A percentile compares a stretch with the other conserved stretches of the same genome.
Conservation (phyloP, 805 yeast genomes). For the Komagataella ulmi region DNA sequence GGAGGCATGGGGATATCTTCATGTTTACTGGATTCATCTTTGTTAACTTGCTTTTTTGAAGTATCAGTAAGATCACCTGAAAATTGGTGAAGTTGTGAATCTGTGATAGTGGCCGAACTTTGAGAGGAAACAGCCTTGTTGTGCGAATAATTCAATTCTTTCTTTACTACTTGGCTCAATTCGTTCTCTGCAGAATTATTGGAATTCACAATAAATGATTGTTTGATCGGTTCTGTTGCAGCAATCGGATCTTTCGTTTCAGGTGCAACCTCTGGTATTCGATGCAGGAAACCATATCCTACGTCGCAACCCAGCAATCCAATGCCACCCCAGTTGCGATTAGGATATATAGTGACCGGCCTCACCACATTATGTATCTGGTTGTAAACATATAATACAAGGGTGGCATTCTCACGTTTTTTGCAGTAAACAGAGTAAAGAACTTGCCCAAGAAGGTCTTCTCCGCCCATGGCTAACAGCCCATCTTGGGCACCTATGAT, state of each 20-base stretch:
- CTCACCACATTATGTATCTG: conserved; percentile 77
- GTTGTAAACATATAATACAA: conserved; percentile 68
- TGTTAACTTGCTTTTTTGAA: background rate
- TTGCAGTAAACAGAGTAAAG: conserved; percentile 38
- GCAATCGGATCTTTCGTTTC: conserved; percentile 23
- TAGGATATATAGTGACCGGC: conserved; percentile 70
- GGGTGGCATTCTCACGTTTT: conserved; percentile 12
- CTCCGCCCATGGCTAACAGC: conserved; percentile 76
- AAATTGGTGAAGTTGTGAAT: background rate
- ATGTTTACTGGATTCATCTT: background rate
- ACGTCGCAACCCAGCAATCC: conserved; percentile 90
- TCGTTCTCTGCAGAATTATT: background rate
- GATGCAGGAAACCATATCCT: conserved; percentile 82
- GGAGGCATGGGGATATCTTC: background rate
- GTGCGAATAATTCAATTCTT: background rate
- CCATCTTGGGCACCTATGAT: conserved; percentile 86
- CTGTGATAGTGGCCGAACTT: background rate
- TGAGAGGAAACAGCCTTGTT: background rate
- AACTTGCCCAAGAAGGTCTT: conserved; percentile 58
- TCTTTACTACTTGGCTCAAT: background rate
- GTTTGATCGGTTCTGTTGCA: conserved; percentile 9
- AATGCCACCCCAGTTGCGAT: conserved; percentile 67
- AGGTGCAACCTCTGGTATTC: conserved; percentile 59
- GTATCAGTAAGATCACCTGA: background rate
- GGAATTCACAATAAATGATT: conserved; percentile 2